Evolutionary conservation across 192 early-diverging fungal genomes (phyloP), one percentile per base, ranked within the genome.

Genomic region (Linnemannia hyalina): DNA sequence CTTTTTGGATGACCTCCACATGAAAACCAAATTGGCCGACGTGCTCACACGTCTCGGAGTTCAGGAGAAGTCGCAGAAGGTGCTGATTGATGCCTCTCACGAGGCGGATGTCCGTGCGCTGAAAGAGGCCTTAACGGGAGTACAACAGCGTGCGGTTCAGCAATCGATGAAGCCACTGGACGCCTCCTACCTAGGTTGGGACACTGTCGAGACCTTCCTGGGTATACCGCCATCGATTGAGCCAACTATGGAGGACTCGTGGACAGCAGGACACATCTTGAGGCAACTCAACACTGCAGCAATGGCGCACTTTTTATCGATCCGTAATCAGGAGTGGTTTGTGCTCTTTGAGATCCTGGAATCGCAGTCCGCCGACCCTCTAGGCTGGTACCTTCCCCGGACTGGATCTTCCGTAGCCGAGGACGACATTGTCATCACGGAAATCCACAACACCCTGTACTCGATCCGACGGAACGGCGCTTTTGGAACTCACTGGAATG

Each of bases 371-470:
- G 70, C 77, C 26, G 90, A 92, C 69, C 57, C 86, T 1, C 77
- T 90, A 47, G 87, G 89, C 3, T 92, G 91, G 91, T 90, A 80
- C 65, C 83, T 82, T 15, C 88, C 74, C 80, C 89, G 78, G 60
- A 55, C 68, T 16, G n/a, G 36, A 41, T 16, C 70, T 16, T 15
- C 73, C 71, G 63, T 36, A 80, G 18, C 42, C 89, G 93, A 94
- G 20, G 94, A 96, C 10, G 92, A 95, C 40, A 80, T 93, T 10
- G 68, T 93, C 13, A 89, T 96, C 11, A 91, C 93, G 0, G 93
- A 93, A 73, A 93, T 95, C 41, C 94, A 94, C 74, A 91, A 90
- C 52, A 91, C 92, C 1, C 88, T 96, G 2, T 90, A 94, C 60
- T 68, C 84, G 0, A 86, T 89, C 20, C 84, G 88, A 80, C 90